phyloP scores from a whole-genome alignment of 345 rosid genomes.

The Hibiscus trionum region DNA sequence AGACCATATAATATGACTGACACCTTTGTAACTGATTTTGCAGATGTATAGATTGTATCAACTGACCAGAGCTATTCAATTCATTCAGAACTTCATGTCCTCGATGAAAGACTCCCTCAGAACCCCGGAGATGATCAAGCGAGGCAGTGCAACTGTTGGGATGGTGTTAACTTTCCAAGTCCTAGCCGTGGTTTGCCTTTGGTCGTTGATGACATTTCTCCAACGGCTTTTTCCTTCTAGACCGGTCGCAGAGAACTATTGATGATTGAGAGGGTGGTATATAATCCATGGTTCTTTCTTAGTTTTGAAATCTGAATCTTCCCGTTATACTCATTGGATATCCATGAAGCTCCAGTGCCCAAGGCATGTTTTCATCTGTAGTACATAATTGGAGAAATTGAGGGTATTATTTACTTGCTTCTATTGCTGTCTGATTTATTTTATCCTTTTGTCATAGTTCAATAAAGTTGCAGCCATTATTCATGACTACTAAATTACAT shows the following conservation, averaged over 20 bases:
- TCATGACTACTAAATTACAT: background rate
- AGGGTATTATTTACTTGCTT: background rate
- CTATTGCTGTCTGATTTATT: background rate
- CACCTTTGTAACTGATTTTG: constrained; percentile 13
- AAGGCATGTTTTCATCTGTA: background rate
- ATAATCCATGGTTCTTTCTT: background rate
- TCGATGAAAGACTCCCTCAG: constrained; percentile 48
- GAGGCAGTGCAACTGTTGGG: constrained; percentile 50
- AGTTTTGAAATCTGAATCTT: background rate
- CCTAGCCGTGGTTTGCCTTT: constrained; percentile 69
- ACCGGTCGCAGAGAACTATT: constrained; percentile 72
- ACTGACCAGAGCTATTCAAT: constrained; percentile 66
- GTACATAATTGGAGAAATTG: background rate
- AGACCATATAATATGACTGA: constrained; percentile 12
- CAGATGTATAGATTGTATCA: constrained; percentile 84
- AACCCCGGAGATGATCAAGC: constrained; percentile 38
- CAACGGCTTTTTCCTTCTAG: constrained; percentile 79
- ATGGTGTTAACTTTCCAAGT: constrained; percentile 61
- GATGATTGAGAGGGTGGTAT: constrained; percentile 9
- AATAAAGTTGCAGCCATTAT: background rate
- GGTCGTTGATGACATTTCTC: constrained; percentile 75
- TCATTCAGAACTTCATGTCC: constrained; percentile 65
- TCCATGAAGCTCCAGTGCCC: background rate
- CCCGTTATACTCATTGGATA: background rate
- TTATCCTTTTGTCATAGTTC: background rate